Percentiles rank a stretch among this genome's conserved stretches.
phyloP scores from a whole-genome alignment of 139 green algal genomes.

The Chlorella sorokiniana region DNA sequence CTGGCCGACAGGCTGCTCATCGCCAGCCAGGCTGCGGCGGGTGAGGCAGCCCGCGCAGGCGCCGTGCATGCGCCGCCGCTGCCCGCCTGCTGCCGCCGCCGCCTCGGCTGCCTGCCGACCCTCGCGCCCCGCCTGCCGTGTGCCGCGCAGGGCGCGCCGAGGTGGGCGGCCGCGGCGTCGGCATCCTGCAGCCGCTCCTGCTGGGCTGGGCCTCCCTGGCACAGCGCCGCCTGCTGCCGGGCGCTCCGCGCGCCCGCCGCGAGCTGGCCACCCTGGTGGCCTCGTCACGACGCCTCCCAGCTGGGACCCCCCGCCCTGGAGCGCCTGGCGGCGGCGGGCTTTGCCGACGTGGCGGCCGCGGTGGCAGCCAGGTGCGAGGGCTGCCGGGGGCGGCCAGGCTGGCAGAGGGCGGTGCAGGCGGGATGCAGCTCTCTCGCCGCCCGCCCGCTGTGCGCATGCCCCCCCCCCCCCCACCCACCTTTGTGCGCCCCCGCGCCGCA shows the following conservation, averaged over 20 bases:
- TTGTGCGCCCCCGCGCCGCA: background rate
- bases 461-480: background rate
- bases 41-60: no score
- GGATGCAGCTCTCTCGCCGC: background rate
- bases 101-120: background rate
- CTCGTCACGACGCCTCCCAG: conserved; percentile 54
- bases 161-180: conserved; percentile 31
- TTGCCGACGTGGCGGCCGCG: conserved; percentile 42
- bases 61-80: no score
- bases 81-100: no score
- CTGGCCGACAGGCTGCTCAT: conserved; percentile 61
- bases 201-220: conserved; percentile 50
- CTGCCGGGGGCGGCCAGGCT: background rate
- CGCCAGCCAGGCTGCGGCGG: background rate
- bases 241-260: conserved; percentile 6
- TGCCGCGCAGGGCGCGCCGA: conserved; percentile 24
- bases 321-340: conserved; percentile 39
- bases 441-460: background rate
- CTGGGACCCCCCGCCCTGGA: conserved; percentile 35
- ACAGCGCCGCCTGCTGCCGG: conserved; percentile 39
- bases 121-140: background rate
- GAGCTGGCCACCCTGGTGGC: conserved; percentile 45
- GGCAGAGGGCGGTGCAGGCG: background rate
- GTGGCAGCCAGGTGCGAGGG: conserved; percentile 28
- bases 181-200: conserved; percentile 49